phyloP scores from a whole-genome alignment of 352 stramenopile genomes.

The Pythium aphanidermatum region DNA sequence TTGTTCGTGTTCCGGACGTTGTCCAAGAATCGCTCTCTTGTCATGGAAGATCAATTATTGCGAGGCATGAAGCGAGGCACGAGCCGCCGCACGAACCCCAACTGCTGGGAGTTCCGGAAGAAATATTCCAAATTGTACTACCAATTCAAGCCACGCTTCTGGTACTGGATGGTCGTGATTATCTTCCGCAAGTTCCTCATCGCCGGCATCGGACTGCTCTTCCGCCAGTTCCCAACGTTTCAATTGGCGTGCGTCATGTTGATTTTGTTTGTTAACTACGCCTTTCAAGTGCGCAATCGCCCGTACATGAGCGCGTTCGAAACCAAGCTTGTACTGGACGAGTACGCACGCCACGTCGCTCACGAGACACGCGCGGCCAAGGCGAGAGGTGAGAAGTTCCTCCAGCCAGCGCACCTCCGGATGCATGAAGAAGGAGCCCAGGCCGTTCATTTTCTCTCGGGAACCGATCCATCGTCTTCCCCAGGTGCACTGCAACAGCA shows the following conservation, averaged over 20 bases:
- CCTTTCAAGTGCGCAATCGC: constrained; percentile 57
- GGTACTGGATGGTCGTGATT: constrained; percentile 80
- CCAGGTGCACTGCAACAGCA: constrained; percentile 22
- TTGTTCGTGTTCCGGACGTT: constrained; percentile 62
- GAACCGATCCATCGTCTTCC: not conserved
- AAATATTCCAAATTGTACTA: constrained; percentile 83
- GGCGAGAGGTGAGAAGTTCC: constrained; percentile 37
- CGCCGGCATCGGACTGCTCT: constrained; percentile 57
- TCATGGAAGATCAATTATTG: constrained; percentile 67
- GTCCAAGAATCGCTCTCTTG: constrained; percentile 38
- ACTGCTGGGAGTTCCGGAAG: constrained; percentile 68
- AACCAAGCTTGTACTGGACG: constrained; percentile 48
- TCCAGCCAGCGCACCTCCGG: constrained; percentile 48
- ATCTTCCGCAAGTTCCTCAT: constrained; percentile 73
- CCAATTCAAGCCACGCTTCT: constrained; percentile 79
- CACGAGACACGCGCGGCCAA: constrained; percentile 53
- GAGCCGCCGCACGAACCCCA: constrained; percentile 56
- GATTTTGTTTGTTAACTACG: constrained; percentile 71
- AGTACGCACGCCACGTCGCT: constrained; percentile 39
- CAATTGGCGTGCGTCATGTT: constrained; percentile 74
- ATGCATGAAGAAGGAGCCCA: constrained; percentile 34
- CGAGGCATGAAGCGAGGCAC: constrained; percentile 48
- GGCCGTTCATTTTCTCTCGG: constrained; percentile 19
- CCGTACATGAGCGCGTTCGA: constrained; percentile 76
- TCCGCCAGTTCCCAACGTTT: constrained; percentile 65